Evolutionary conservation across 2,329 filamentous ascomycete genomes (phyloP).

Genomic region (Colletotrichum brevisporum): DNA sequence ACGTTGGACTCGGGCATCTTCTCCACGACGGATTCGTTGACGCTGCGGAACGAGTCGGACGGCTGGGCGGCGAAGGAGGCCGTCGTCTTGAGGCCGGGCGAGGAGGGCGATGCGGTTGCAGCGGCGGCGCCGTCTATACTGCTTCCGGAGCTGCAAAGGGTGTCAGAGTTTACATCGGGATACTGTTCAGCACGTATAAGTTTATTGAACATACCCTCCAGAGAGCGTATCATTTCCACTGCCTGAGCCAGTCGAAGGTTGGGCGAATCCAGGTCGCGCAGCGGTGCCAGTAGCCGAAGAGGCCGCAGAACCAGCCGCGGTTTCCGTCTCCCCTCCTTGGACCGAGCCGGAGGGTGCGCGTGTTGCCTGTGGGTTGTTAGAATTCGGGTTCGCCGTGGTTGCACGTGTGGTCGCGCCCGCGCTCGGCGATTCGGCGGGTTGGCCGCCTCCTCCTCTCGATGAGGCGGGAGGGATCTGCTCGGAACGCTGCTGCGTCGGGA

Average conservation of each 20-base stretch:
- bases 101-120: constrained; percentile 16
- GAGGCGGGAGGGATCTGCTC: background rate
- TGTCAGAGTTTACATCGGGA: background rate
- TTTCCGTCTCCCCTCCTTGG: background rate
- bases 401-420: too few species aligned
- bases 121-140: background rate
- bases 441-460: background rate
- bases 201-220: background rate
- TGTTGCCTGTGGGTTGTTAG: background rate
- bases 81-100: constrained; percentile 17
- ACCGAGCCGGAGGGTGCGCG: background rate
- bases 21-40: constrained; percentile 15
- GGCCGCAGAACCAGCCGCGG: background rate
- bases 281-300: background rate
- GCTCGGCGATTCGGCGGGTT: background rate
- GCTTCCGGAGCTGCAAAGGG: background rate
- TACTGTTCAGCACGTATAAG: background rate
- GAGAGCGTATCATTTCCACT: constrained; percentile 6
- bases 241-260: background rate
- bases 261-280: background rate
- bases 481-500: background rate
- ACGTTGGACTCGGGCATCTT: constrained; percentile 26
- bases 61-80: constrained; percentile 25
- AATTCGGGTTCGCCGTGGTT: background rate
- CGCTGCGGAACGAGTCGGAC: constrained; percentile 18